phyloP scores from a whole-genome alignment of 1,284 basidiomycete species.

The Cutaneotrichosporon cutaneum region DNA sequence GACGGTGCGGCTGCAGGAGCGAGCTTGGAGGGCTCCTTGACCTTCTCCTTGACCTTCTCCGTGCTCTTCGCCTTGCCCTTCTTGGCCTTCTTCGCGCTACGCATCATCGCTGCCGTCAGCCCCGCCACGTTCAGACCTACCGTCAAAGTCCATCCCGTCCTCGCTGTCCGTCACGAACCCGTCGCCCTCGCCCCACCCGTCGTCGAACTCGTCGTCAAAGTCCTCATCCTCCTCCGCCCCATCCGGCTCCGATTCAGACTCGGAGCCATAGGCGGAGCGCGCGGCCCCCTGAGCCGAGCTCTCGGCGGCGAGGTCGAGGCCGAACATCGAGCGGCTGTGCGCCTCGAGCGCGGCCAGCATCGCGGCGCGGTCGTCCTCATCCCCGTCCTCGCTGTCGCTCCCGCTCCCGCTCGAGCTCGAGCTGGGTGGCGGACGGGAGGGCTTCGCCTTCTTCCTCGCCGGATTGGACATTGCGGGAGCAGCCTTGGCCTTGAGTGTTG shows the following conservation, averaged over 20 bases:
- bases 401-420: neutral
- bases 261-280: neutral
- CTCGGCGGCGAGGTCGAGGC: constrained; percentile 31
- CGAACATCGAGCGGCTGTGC: constrained; percentile 47
- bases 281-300: constrained; percentile 27
- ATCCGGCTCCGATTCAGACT: constrained; percentile 12
- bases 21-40: neutral
- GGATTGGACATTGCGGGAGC: neutral
- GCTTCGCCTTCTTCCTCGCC: neutral
- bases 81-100: constrained; percentile 7
- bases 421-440: neutral
- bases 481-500: constrained; percentile 8
- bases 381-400: constrained; percentile 5
- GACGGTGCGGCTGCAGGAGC: neutral
- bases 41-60: constrained; percentile 10
- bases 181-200: constrained; percentile 46
- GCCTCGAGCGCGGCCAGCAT: constrained; percentile 52
- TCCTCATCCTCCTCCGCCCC: constrained; percentile 31
- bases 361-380: constrained; percentile 29
- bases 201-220: constrained; percentile 41
- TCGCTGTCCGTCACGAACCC: constrained; percentile 45
- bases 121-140: neutral
- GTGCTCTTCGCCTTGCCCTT: neutral
- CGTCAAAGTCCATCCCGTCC: constrained; percentile 31
- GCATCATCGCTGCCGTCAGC: constrained; percentile 6